A percentile compares a stretch with the other conserved stretches of the same genome.
Conservation (phyloP, 1,139 yeast species). For the Kodamaea alishanica region DNA sequence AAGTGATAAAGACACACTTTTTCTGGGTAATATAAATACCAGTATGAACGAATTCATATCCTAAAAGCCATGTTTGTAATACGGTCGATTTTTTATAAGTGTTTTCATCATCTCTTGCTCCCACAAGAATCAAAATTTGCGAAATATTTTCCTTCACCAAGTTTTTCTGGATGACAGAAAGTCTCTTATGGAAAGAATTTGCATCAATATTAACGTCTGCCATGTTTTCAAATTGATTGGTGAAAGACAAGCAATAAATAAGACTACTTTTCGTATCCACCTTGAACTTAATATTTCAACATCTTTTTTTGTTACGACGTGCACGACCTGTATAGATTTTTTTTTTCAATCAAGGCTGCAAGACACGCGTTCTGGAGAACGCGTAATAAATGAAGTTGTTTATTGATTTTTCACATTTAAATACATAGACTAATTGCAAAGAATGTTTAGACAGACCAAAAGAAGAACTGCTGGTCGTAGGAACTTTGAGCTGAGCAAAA, state of each 20-base stretch:
- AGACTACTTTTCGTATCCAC: not conserved
- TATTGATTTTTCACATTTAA: not conserved
- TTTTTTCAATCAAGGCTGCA: slow-evolving; percentile 1
- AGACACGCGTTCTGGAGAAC: slow-evolving; percentile 4
- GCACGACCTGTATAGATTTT: not conserved
- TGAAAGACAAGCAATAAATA: not conserved
- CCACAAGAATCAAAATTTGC: slow-evolving; percentile 61
- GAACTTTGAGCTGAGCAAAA: slow-evolving; percentile 49
- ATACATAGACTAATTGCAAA: not conserved
- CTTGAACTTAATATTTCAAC: not conserved
- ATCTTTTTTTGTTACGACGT: not conserved
- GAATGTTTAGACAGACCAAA: slow-evolving; percentile 69
- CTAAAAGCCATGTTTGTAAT: slow-evolving; percentile 87
- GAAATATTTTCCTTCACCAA: slow-evolving; percentile 43
- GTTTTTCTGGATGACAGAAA: slow-evolving; percentile 38
- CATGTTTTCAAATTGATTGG: slow-evolving; percentile 7
- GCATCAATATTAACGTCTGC: slow-evolving; percentile 41
- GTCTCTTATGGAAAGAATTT: slow-evolving; percentile 37
- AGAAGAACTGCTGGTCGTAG: slow-evolving; percentile 74
- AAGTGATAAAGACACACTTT: slow-evolving; percentile 66
- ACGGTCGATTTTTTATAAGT: slow-evolving; percentile 89
- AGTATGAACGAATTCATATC: slow-evolving; percentile 94
- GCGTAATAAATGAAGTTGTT: slow-evolving; percentile 2
- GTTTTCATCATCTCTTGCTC: slow-evolving; percentile 81
- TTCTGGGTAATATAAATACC: slow-evolving; percentile 62